phyloP scores from a whole-genome alignment of 2,329 filamentous ascomycete species.

The Scedosporium dehoogii region DNA sequence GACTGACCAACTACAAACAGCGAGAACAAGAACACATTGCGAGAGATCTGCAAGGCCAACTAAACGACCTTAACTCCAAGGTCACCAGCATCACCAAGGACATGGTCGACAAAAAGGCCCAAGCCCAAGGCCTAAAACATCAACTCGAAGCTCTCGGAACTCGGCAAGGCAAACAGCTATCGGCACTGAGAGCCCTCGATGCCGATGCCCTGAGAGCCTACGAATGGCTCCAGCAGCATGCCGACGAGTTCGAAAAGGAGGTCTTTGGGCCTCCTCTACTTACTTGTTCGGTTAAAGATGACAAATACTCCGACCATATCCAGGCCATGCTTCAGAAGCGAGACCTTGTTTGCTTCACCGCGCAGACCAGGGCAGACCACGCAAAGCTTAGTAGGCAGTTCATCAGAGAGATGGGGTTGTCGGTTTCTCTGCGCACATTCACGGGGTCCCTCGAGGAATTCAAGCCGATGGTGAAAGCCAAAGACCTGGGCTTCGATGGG shows the following conservation, averaged over 20 bases:
- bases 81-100: conserved; percentile 30
- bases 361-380: conserved; percentile 67
- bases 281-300: conserved; percentile 68
- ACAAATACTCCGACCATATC: conserved; percentile 48
- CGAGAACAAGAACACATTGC: conserved; percentile 49
- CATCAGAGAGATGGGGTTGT: conserved; percentile 52
- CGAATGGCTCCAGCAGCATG: conserved; percentile 72
- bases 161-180: conserved; percentile 63
- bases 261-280: conserved; percentile 76
- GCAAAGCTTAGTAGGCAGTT: conserved; percentile 59
- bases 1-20: conserved; percentile 29
- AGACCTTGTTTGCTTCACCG: conserved; percentile 61
- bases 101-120: conserved; percentile 10
- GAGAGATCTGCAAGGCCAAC: conserved; percentile 40
- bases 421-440: conserved; percentile 62
- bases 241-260: conserved; percentile 57
- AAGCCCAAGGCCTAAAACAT: conserved; percentile 23
- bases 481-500: conserved; percentile 58
- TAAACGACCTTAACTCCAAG: conserved; percentile 29
- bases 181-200: conserved; percentile 50
- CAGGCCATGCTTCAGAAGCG: conserved; percentile 40
- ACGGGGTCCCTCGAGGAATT: conserved; percentile 44
- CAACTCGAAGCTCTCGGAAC: conserved; percentile 57
- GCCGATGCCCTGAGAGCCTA: conserved; percentile 60
- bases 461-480: conserved; percentile 37